phyloP scores from a whole-genome alignment of 768 basidiomycete species.

The Pulveroboletus frians region DNA sequence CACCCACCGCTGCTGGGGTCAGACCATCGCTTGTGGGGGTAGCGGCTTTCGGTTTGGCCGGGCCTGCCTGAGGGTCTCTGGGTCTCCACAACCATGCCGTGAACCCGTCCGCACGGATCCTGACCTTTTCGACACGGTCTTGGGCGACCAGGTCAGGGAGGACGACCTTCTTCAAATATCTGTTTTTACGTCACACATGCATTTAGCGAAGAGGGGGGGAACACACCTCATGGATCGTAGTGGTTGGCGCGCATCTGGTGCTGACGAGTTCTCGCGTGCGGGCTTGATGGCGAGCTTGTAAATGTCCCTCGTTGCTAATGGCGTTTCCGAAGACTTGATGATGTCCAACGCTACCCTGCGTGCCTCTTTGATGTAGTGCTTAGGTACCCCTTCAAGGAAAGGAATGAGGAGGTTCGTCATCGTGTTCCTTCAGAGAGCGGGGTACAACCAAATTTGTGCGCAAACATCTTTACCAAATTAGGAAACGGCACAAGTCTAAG shows the following conservation, averaged over 20 bases:
- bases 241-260: constrained; percentile 42
- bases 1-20: constrained; percentile 28
- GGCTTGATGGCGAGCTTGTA: constrained; percentile 19
- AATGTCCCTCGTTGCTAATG: constrained; percentile 26
- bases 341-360: constrained; percentile 20
- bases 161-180: constrained; percentile 52
- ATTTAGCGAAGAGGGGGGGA: background rate
- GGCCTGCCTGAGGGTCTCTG: background rate
- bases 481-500: background rate
- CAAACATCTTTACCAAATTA: background rate
- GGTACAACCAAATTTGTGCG: background rate
- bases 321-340: constrained; percentile 17
- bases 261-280: constrained; percentile 15
- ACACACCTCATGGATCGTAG: constrained; percentile 52
- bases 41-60: background rate
- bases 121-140: constrained; percentile 41
- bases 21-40: background rate
- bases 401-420: constrained; percentile 13
- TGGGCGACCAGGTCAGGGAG: constrained; percentile 42
- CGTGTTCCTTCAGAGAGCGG: background rate
- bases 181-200: constrained; percentile 15
- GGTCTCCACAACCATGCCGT: constrained; percentile 41
- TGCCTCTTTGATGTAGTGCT: constrained; percentile 19
- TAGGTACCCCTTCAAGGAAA: constrained; percentile 22
- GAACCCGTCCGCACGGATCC: constrained; percentile 25